Percentiles rank a stretch among this genome's conserved stretches.
These are phyloP conservation scores for Rhododendron molle DNA, from an alignment of 148 eudicot species.

Conservation along the genomic window DNA sequence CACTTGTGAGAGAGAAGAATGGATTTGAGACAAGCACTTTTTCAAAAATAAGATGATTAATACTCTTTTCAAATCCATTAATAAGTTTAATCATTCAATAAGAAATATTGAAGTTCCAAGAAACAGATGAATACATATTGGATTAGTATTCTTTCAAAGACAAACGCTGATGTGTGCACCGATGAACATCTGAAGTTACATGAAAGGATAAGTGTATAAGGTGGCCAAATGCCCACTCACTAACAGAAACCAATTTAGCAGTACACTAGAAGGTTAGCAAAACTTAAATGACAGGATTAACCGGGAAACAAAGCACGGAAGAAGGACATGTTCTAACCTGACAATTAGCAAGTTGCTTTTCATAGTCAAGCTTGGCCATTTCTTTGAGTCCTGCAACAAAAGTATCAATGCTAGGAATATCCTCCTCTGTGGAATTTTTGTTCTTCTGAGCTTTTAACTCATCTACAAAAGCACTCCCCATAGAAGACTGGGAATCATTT, in stretches of 20 bases:
- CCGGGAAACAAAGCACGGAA: background rate
- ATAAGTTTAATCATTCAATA: background rate
- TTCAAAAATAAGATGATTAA: background rate
- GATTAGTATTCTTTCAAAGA: background rate
- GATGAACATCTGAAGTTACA: background rate
- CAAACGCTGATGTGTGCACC: background rate
- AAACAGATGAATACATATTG: background rate
- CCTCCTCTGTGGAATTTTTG: constrained; percentile 44
- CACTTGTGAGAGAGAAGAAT: background rate
- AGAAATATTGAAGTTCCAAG: background rate
- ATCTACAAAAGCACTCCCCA: constrained; percentile 48
- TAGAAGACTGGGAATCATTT: constrained; percentile 66
- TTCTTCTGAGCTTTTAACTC: constrained; percentile 40
- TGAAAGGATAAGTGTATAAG: background rate
- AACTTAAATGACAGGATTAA: background rate
- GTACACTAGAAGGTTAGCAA: background rate
- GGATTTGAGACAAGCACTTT: background rate
- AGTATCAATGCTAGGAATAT: constrained; percentile 67
- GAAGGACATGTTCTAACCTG: constrained; percentile 43
- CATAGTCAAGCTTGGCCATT: constrained; percentile 76
- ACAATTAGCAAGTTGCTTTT: constrained; percentile 39
- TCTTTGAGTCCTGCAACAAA: constrained; percentile 86
- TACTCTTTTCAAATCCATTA: background rate
- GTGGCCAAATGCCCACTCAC: background rate
- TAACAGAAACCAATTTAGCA: background rate